Evolutionary conservation across 2,329 filamentous ascomycete genomes (phyloP).

Genomic region (Alternaria brassicae): DNA sequence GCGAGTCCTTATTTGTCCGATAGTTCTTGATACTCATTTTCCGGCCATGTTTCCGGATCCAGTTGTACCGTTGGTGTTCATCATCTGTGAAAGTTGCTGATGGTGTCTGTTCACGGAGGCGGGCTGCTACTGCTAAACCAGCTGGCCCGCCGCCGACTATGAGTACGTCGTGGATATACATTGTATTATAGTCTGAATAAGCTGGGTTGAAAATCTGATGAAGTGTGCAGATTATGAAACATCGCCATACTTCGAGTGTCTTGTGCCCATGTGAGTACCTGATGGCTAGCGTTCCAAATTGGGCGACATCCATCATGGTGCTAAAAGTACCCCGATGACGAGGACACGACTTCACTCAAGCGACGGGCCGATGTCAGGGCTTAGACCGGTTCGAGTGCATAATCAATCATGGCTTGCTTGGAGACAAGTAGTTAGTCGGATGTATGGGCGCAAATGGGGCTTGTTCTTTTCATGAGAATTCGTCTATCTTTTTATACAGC

Average conservation of each 20-base stretch:
- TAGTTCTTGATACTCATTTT: conserved; percentile 65
- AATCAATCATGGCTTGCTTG: not conserved
- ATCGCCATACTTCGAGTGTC: not conserved
- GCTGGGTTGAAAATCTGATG: not conserved
- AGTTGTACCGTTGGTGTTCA: conserved; percentile 81
- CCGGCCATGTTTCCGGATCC: conserved; percentile 70
- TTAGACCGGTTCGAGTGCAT: not conserved
- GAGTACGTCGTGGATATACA: conserved; percentile 67
- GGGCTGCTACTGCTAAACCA: conserved; percentile 75
- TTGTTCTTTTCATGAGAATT: conserved; percentile 2
- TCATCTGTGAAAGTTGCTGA: conserved; percentile 84
- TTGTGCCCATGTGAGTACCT: conserved; percentile 24
- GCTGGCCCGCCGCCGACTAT: conserved; percentile 77
- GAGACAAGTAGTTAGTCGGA: not conserved
- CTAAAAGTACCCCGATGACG: conserved; percentile 10
- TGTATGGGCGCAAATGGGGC: conserved; percentile 7
- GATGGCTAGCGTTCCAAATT: conserved; percentile 24
- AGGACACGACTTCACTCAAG: not conserved
- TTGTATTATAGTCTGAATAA: not conserved
- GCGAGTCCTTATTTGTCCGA: conserved; percentile 51
- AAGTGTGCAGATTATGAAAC: not conserved
- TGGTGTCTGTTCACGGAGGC: conserved; percentile 74
- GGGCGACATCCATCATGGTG: conserved; percentile 34
- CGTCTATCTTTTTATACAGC: conserved; percentile 13
- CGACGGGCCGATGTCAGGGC: not conserved